These are phyloP conservation scores for Artemisia annua DNA, from an alignment of 129 eudicot genomes.

Conservation along the genomic window DNA sequence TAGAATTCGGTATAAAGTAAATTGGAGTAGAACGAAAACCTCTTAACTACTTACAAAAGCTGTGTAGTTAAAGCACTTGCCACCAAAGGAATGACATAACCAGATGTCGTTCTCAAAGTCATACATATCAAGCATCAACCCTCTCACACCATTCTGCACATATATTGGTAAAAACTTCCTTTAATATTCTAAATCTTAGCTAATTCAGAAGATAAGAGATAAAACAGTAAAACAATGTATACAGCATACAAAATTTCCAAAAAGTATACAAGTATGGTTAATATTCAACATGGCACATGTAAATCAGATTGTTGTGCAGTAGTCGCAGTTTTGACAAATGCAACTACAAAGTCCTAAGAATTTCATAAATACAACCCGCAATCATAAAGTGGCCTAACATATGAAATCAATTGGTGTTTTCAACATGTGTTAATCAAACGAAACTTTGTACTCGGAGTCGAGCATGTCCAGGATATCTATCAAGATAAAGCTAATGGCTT, in stretches of 20 bases:
- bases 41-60: no score
- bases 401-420: neutral
- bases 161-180: conserved; percentile 23
- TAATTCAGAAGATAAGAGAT: no score
- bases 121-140: no score
- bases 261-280: conserved; percentile 10
- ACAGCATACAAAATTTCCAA: neutral
- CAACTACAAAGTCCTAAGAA: conserved; percentile 9
- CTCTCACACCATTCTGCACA: neutral
- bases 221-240: conserved; percentile 5
- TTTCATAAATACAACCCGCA: conserved; percentile 14
- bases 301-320: conserved; percentile 18
- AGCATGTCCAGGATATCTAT: neutral
- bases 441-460: neutral
- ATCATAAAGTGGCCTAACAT: neutral
- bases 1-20: conserved; percentile 2
- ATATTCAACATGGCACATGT: neutral
- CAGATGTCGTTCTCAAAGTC: no score
- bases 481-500: neutral
- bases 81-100: no score
- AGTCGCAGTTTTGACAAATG: conserved; percentile 15
- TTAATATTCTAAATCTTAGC: neutral
- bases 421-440: conserved; percentile 11
- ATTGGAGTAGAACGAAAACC: no score
- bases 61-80: no score